Percentiles rank a stretch among this genome's conserved stretches.
Conservation (phyloP, 139 green algal genomes). For the Chlamydomonas sphaeroides region DNA sequence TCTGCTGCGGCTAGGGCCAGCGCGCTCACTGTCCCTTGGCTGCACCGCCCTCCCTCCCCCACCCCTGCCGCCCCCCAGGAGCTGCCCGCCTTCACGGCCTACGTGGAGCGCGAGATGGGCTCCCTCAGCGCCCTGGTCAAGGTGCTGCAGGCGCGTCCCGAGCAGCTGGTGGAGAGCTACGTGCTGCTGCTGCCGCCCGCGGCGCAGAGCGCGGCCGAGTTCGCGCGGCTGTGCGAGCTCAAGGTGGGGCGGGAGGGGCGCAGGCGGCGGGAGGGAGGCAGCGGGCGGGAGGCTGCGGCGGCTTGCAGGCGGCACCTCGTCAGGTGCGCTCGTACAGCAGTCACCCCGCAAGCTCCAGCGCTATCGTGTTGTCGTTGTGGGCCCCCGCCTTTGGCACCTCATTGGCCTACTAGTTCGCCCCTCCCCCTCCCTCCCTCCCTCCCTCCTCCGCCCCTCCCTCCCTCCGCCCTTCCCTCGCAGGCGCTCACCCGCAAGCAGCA, state of each 20-base stretch:
- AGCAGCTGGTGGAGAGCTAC: slow-evolving; percentile 73
- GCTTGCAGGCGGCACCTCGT: no score
- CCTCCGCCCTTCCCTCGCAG: slow-evolving; percentile 3
- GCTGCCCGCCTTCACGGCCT: slow-evolving; percentile 49
- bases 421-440: not conserved
- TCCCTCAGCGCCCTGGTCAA: slow-evolving; percentile 57
- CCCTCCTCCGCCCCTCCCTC: not conserved
- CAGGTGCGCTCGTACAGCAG: no score
- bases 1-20: no score
- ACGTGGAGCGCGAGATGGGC: slow-evolving; percentile 73
- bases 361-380: no score
- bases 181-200: slow-evolving; percentile 67
- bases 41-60: no score
- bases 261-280: not conserved
- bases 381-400: no score
- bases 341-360: no score
- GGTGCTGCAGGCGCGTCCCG: slow-evolving; percentile 56
- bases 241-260: slow-evolving; percentile 51
- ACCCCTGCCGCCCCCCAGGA: not conserved
- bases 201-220: slow-evolving; percentile 52
- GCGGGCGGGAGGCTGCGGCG: no score
- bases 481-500: slow-evolving; percentile 60
- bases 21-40: no score
- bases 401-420: no score
- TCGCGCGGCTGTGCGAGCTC: slow-evolving; percentile 65